Evolutionary conservation across 192 early-diverging fungal species (phyloP), one percentile per base, ranked within the genome.

Genomic region (Coemansia biformis): DNA sequence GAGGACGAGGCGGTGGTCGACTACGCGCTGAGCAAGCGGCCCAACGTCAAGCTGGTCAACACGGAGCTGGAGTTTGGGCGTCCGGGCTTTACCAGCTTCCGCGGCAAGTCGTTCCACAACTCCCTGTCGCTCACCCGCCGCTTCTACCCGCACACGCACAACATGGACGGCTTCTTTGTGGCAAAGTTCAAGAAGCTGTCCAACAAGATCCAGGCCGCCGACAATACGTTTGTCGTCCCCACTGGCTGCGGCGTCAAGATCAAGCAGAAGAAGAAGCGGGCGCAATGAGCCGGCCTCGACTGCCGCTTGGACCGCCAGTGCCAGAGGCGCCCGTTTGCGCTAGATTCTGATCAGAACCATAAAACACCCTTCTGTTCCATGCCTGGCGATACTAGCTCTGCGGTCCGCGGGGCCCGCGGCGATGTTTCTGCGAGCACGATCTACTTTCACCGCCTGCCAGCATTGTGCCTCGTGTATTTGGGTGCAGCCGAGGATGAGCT

Each of bases 81-180:
- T n/a, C 87, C 94, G 48, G 96, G 96, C 7, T 97, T 97, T 53
- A 67, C 66, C 32, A 82, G 84, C 38, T 99, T 85, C 76, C 82
- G 91, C 28, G 96, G 93, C 32, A 86, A 90, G 44, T 54, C 51
- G 7, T 99, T 96, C 82, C 89, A 93, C 57, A 81, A 80, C 12
- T 85, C 86, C 19, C 45, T 99, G 45, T 73, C 75, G 14, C 64
- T 92, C 49, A 91, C 93, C 2, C 76, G 89, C 41, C 79, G 96
- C 31, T 96, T 87, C 74, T 99, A 96, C 67, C 92, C 96, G 29
- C 96, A 99, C 57, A 83, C 92, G 21, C 89, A 97, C 66, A 99
- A 99, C 65, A 97, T 99, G 96, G 96, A 99, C 64, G 96, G 96
- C 30, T 99, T 99, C 83, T 99, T 81, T 75, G 93, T 99, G 11